phyloP scores from a whole-genome alignment of 805 yeast species.

The Dipodascus albidus region DNA sequence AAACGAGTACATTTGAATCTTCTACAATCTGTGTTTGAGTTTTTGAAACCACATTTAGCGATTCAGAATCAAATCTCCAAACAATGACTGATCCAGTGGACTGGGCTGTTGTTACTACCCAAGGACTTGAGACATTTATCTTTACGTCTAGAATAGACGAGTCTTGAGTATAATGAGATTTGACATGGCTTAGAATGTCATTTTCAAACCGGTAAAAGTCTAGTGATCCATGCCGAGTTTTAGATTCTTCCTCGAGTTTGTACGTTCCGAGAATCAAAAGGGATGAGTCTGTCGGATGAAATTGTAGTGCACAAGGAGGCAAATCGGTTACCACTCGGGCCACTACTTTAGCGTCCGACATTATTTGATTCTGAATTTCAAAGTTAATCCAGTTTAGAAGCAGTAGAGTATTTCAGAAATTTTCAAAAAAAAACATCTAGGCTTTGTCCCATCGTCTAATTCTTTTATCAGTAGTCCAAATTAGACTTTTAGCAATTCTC shows the following conservation, averaged over 20 bases:
- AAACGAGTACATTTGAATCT: conserved; percentile 40
- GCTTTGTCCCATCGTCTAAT: no score
- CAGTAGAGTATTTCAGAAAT: no score
- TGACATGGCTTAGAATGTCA: conserved; percentile 11
- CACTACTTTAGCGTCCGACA: background rate
- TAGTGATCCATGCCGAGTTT: conserved; percentile 52
- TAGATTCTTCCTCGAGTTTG: conserved; percentile 39
- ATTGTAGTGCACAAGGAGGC: conserved; percentile 78
- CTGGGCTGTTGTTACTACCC: conserved; percentile 51
- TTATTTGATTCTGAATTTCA: no score
- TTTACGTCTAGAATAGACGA: conserved; percentile 67
- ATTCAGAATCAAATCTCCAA: conserved; percentile 37
- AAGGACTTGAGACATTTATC: conserved; percentile 42
- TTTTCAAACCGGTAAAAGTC: conserved; percentile 36
- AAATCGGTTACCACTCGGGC: conserved; percentile 32
- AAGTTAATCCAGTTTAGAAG: no score
- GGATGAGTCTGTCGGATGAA: conserved; percentile 38
- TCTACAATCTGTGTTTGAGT: conserved; percentile 33
- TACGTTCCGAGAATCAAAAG: conserved; percentile 69
- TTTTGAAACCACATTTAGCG: conserved; percentile 1
- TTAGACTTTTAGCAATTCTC: no score
- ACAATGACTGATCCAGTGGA: conserved; percentile 64
- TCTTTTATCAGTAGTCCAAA: no score
- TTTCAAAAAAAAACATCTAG: no score
- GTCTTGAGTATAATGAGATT: conserved; percentile 14